Conservation (phyloP, 169 alveolate genomes). For the Plasmodium vinckei region DNA sequence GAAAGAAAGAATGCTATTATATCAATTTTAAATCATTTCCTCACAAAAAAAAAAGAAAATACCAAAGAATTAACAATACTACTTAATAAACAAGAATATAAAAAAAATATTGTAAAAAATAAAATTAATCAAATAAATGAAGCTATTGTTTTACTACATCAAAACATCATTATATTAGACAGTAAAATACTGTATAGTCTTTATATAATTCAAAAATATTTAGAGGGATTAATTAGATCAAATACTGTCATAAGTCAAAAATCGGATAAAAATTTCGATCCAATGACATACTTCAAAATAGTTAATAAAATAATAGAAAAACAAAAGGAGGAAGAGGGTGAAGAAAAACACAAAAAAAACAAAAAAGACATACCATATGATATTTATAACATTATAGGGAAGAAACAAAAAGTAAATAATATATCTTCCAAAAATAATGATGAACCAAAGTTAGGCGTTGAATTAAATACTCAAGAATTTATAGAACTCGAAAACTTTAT, state of each 20-base stretch:
- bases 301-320: constrained; percentile 57
- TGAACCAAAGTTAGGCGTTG: constrained; percentile 24
- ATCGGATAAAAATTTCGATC: background rate
- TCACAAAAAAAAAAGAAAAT: constrained; percentile 43
- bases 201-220: constrained; percentile 12
- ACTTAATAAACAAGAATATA: constrained; percentile 17
- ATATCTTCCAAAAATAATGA: constrained; percentile 1
- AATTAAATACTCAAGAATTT: constrained; percentile 70
- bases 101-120: constrained; percentile 17
- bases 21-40: constrained; percentile 41
- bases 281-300: constrained; percentile 10
- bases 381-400: background rate
- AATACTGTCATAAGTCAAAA: constrained; percentile 1
- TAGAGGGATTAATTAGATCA: constrained; percentile 2
- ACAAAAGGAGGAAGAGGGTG: background rate
- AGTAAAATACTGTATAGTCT: constrained; percentile 18
- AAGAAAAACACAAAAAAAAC: background rate
- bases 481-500: constrained; percentile 64
- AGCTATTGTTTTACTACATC: background rate
- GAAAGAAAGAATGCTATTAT: constrained; percentile 9
- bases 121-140: constrained; percentile 34
- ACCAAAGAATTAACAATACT: constrained; percentile 20
- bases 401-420: background rate
- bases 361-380: background rate
- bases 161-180: constrained; percentile 22